A percentile compares a stretch with the other conserved stretches of the same genome.
These are phyloP conservation scores for Phytophthora ramorum DNA, from an alignment of 352 stramenopile species.

Conservation along the genomic window DNA sequence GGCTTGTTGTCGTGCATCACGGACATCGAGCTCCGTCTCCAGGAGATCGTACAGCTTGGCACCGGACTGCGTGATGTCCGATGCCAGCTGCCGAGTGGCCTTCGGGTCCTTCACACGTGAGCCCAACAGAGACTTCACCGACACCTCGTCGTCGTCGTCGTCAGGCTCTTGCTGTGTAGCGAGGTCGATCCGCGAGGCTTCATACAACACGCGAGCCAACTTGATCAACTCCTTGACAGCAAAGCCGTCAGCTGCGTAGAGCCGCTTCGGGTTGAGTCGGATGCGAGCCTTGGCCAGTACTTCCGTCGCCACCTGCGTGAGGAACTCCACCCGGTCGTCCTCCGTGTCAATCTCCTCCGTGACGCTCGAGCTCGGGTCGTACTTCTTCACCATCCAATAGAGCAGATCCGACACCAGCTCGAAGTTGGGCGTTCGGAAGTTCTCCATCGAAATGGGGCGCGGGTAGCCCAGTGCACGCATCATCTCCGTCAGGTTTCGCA, in stretches of 20 bases:
- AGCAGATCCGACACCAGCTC: constrained; percentile 95
- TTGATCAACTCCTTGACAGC: constrained; percentile 96
- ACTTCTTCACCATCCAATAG: constrained; percentile 97
- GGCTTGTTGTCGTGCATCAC: constrained; percentile 78
- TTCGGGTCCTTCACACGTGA: constrained; percentile 91
- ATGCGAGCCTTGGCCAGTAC: constrained; percentile 93
- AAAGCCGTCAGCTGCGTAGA: constrained; percentile 96
- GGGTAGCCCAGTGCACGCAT: constrained; percentile 96
- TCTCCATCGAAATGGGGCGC: constrained; percentile 91
- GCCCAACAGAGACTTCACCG: constrained; percentile 71
- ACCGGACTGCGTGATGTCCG: constrained; percentile 94
- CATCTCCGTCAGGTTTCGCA: constrained; percentile 95
- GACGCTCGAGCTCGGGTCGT: constrained; percentile 85
- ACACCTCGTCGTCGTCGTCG: constrained; percentile 79
- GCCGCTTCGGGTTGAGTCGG: constrained; percentile 93
- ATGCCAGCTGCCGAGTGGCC: constrained; percentile 89
- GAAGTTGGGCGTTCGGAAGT: constrained; percentile 97
- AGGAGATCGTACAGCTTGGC: constrained; percentile 94
- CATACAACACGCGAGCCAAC: constrained; percentile 93
- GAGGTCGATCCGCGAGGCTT: constrained; percentile 82
- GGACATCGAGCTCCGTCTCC: constrained; percentile 90
- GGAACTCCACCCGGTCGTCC: constrained; percentile 94
- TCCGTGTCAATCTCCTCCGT: constrained; percentile 96
- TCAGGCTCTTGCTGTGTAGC: constrained; percentile 56
- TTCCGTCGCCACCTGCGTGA: constrained; percentile 86